phyloP scores from a whole-genome alignment of 257 asterid species.

The Handroanthus guayacan region DNA sequence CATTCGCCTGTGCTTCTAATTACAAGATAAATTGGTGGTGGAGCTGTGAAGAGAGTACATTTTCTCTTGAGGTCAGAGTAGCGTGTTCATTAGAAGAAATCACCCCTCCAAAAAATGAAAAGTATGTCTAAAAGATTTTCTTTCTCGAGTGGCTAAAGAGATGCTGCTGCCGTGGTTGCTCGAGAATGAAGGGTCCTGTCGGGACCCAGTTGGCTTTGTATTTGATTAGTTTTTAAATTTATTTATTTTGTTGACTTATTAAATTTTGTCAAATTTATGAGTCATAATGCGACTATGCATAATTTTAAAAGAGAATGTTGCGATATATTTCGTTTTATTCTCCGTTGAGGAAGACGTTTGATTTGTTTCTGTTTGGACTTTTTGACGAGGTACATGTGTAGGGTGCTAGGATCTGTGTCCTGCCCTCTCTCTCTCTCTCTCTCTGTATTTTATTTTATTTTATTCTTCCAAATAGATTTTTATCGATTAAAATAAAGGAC shows the following conservation, averaged over 20 bases:
- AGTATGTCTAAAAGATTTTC: conserved; percentile 40
- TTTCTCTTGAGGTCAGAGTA: conserved; percentile 48
- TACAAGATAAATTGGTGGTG: too few species aligned
- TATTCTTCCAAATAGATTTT: too few species aligned
- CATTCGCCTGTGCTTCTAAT: conserved; percentile 14
- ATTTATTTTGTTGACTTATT: conserved; percentile 46
- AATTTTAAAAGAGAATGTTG: conserved; percentile 27
- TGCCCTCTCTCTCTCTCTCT: too few species aligned
- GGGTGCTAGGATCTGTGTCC: too few species aligned
- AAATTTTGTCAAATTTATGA: conserved; percentile 57
- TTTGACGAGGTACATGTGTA: too few species aligned
- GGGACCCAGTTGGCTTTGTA: conserved; percentile 52
- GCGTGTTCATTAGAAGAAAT: conserved; percentile 46
- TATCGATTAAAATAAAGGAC: too few species aligned
- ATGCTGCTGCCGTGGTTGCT: conserved; percentile 30
- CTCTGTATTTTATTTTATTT: too few species aligned
- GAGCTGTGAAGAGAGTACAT: conserved; percentile 54
- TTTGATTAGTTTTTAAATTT: conserved; percentile 59
- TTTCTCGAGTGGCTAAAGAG: conserved; percentile 45
- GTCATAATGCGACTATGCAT: conserved; percentile 39
- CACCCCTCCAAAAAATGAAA: neutral
- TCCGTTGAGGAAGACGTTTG: too few species aligned
- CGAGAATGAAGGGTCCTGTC: conserved; percentile 15
- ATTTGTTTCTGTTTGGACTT: too few species aligned
- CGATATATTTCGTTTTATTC: conserved; percentile 2